Evolutionary conservation across 2,329 filamentous ascomycete genomes (phyloP).

Genomic region (Alternaria sp.): DNA sequence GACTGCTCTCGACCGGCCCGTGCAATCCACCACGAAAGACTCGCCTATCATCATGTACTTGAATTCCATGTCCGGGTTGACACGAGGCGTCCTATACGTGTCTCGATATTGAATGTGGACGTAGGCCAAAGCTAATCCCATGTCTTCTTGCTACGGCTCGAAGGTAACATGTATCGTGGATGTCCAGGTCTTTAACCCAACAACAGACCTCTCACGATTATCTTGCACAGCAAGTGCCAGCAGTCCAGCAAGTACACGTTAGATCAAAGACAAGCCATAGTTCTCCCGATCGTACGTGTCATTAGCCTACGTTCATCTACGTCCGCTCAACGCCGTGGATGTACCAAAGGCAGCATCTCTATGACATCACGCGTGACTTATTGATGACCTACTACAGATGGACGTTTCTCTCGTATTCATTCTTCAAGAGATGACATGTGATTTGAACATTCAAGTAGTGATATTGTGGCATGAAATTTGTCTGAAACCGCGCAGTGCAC

Average conservation of each 20-base stretch:
- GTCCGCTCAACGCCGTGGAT: background rate
- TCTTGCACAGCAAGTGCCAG: constrained; percentile 53
- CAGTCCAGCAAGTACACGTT: constrained; percentile 57
- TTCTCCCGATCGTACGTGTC: too few relatives aligned
- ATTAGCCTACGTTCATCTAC: background rate
- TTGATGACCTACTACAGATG: too few relatives aligned
- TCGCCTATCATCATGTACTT: constrained; percentile 1
- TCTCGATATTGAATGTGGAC: background rate
- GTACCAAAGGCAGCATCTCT: too few relatives aligned
- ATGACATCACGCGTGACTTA: too few relatives aligned
- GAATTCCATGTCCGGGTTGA: background rate
- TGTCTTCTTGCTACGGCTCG: background rate
- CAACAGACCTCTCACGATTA: constrained; percentile 16
- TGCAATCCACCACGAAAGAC: background rate
- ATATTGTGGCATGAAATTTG: too few relatives aligned
- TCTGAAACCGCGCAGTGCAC: too few relatives aligned
- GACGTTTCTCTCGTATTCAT: too few relatives aligned
- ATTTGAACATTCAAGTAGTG: too few relatives aligned
- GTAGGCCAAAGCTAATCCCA: background rate
- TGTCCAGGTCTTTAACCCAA: constrained; percentile 16
- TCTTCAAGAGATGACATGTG: too few relatives aligned
- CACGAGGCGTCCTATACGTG: background rate
- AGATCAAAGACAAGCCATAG: background rate
- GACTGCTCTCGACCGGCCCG: background rate
- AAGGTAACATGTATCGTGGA: background rate